A percentile compares a stretch with the other conserved stretches of the same genome.
These are phyloP conservation scores for Amanita rubescens DNA, from an alignment of 768 basidiomycete species.

Conservation along the genomic window DNA sequence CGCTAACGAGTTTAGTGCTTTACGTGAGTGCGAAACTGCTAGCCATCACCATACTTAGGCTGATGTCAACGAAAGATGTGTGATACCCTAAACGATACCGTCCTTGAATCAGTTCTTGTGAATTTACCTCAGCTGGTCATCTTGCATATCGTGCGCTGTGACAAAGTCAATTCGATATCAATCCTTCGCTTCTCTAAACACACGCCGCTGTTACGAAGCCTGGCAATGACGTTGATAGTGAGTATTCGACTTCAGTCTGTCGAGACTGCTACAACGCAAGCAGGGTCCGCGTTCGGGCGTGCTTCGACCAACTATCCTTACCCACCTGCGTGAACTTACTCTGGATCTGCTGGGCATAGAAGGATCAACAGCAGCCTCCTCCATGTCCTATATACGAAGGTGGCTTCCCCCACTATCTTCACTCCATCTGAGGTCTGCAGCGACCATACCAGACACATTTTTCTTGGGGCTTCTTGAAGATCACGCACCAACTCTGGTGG, in stretches of 20 bases:
- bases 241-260: conserved; percentile 15
- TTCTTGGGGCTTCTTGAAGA: conserved; percentile 34
- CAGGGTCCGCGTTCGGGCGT: conserved; percentile 11
- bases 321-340: conserved; percentile 41
- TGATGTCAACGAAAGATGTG: conserved; percentile 36
- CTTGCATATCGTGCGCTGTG: conserved; percentile 56
- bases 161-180: conserved; percentile 43
- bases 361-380: no score
- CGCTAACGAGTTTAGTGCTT: conserved; percentile 48
- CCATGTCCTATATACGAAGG: conserved; percentile 25
- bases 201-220: conserved; percentile 49
- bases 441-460: conserved; percentile 28
- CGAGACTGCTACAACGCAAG: not conserved
- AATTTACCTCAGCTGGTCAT: conserved; percentile 47
- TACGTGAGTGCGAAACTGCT: conserved; percentile 37
- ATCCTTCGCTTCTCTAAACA: conserved; percentile 39
- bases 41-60: not conserved
- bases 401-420: conserved; percentile 27
- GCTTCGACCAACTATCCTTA: conserved; percentile 27
- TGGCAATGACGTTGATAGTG: conserved; percentile 58
- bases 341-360: conserved; percentile 39
- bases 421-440: conserved; percentile 32
- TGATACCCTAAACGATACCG: conserved; percentile 42
- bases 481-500: conserved; percentile 35
- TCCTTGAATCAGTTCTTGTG: conserved; percentile 39